These are phyloP conservation scores for Sonneratia caseolaris DNA, from an alignment of 345 rosid genomes.

Conservation along the genomic window DNA sequence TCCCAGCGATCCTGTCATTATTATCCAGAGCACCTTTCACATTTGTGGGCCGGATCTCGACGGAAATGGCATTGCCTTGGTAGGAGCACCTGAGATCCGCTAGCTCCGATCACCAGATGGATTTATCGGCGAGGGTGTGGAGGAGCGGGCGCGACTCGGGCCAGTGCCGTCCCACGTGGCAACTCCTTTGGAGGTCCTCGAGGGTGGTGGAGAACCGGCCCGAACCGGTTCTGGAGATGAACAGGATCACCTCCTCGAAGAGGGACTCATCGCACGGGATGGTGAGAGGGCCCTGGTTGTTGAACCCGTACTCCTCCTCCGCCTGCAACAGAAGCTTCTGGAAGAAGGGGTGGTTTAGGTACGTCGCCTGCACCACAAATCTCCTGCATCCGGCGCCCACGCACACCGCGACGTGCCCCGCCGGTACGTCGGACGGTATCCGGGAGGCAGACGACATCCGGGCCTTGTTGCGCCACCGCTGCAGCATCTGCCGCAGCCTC, in stretches of 20 bases:
- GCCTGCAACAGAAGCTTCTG: conserved; percentile 56
- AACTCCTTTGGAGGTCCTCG: conserved; percentile 47
- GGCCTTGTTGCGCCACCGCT: conserved; percentile 86
- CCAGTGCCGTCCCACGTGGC: conserved; percentile 53
- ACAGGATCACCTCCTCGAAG: conserved; percentile 69
- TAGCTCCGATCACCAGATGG: too few relatives aligned
- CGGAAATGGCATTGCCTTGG: too few relatives aligned
- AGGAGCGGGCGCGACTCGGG: conserved; percentile 5
- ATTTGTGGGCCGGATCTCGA: too few relatives aligned
- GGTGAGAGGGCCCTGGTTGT: conserved; percentile 64
- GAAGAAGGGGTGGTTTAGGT: conserved; percentile 85
- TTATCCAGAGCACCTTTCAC: too few relatives aligned
- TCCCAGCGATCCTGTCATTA: too few relatives aligned
- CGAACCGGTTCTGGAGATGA: conserved; percentile 56
- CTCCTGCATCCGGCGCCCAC: conserved; percentile 62
- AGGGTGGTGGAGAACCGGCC: conserved; percentile 29
- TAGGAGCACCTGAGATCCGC: too few relatives aligned
- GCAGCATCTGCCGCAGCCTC: conserved; percentile 73
- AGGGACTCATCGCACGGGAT: conserved; percentile 85
- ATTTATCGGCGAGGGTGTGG: too few relatives aligned
- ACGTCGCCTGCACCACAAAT: conserved; percentile 74
- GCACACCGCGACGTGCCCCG: conserved; percentile 83
- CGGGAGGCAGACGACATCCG: conserved; percentile 32
- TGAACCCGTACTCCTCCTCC: conserved; percentile 86
- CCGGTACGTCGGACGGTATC: conserved; percentile 69